A percentile compares a stretch with the other conserved stretches of the same genome.
Conservation (phyloP, 108 stramenopile species). For the Fragilaria crotonensis region DNA sequence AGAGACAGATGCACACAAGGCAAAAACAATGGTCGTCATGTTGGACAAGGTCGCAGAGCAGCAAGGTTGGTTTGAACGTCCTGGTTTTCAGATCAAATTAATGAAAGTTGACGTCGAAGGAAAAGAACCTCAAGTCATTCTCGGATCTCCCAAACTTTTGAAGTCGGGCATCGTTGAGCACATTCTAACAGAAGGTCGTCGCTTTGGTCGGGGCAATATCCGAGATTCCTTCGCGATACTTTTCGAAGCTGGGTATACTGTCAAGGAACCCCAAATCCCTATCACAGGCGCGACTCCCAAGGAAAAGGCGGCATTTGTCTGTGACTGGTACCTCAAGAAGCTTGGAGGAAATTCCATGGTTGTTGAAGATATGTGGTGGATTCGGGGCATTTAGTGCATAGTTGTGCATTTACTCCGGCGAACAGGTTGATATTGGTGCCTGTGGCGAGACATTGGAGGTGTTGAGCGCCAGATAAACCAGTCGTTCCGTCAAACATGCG, state of each 20-base stretch:
- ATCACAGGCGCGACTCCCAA: neutral
- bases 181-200: slow-evolving; percentile 21
- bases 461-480: no score
- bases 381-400: no score
- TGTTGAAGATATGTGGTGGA: slow-evolving; percentile 1
- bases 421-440: no score
- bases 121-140: slow-evolving; percentile 18
- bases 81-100: slow-evolving; percentile 13
- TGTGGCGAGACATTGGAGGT: no score
- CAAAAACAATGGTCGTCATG: slow-evolving; percentile 9
- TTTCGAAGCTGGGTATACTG: slow-evolving; percentile 1
- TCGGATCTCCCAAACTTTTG: slow-evolving; percentile 26
- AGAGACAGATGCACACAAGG: neutral
- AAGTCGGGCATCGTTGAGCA: slow-evolving; percentile 16
- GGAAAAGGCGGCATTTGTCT: neutral
- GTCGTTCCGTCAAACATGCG: no score
- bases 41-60: slow-evolving; percentile 33
- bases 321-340: neutral
- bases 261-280: neutral
- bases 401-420: no score
- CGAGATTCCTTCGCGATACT: neutral
- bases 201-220: slow-evolving; percentile 1
- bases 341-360: neutral
- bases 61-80: slow-evolving; percentile 21
- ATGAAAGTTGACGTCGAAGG: slow-evolving; percentile 46